Conservation (phyloP, 2,329 filamentous ascomycete genomes). For the Pseudogymnoascus sp. region DNA sequence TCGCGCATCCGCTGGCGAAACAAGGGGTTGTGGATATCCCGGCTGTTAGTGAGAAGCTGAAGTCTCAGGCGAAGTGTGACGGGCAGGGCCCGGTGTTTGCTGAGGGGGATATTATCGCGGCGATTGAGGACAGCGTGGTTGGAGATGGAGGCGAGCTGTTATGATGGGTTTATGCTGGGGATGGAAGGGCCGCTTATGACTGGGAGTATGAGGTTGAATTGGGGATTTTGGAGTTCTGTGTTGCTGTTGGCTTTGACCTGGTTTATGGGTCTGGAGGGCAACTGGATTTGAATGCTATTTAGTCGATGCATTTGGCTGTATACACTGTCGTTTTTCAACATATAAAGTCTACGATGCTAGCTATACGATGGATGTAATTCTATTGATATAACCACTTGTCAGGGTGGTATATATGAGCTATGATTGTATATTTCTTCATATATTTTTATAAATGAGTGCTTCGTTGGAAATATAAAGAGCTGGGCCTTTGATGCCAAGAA, state of each 20-base stretch:
- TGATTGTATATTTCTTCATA: background rate
- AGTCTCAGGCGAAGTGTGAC: constrained; percentile 70
- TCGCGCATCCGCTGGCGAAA: constrained; percentile 69
- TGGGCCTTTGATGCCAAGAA: constrained; percentile 1
- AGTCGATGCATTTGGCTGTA: background rate
- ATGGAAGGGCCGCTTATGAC: background rate
- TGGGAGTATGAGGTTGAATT: background rate
- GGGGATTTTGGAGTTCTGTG: background rate
- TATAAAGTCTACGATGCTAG: background rate
- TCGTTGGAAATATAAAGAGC: background rate
- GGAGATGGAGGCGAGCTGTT: constrained; percentile 73
- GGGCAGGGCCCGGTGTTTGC: constrained; percentile 84
- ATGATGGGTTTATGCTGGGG: constrained; percentile 30
- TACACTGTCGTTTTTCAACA: background rate
- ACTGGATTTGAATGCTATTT: background rate
- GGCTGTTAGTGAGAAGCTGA: constrained; percentile 72
- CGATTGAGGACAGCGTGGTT: constrained; percentile 72
- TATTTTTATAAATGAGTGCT: background rate
- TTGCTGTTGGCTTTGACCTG: background rate
- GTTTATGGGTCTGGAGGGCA: background rate
- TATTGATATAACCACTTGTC: background rate
- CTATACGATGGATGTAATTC: background rate
- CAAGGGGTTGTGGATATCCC: constrained; percentile 73
- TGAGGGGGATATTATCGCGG: constrained; percentile 63
- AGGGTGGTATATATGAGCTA: background rate